Evolutionary conservation across 257 asterid species (phyloP).

Genomic region (Oldenlandia corymbosa): DNA sequence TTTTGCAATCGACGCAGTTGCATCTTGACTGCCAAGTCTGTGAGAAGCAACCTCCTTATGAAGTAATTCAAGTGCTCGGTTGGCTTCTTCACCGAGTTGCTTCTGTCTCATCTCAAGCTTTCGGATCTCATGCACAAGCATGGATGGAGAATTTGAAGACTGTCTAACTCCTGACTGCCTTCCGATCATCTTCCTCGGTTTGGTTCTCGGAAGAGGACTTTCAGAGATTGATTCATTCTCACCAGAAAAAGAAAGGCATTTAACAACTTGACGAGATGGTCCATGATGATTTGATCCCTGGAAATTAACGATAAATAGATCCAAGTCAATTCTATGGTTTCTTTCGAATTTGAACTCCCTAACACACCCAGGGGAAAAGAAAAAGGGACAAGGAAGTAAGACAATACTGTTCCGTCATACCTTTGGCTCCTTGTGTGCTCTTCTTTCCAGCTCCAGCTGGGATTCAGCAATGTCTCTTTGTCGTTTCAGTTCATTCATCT

Average conservation of each 20-base stretch:
- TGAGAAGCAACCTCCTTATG: slow-evolving; percentile 88
- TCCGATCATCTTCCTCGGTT: slow-evolving; percentile 32
- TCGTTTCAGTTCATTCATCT: slow-evolving; percentile 80
- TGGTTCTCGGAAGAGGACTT: slow-evolving; percentile 28
- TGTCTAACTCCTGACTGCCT: slow-evolving; percentile 36
- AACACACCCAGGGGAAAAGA: background rate
- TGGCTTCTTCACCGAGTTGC: slow-evolving; percentile 96
- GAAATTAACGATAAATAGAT: slow-evolving; percentile 14
- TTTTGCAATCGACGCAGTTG: slow-evolving; percentile 68
- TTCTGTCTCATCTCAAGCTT: slow-evolving; percentile 80
- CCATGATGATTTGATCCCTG: slow-evolving; percentile 65
- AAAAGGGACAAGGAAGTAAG: background rate
- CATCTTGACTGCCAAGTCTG: slow-evolving; percentile 58
- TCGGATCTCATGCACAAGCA: slow-evolving; percentile 72
- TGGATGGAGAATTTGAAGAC: slow-evolving; percentile 46
- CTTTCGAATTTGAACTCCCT: background rate
- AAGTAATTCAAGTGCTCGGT: slow-evolving; percentile 81
- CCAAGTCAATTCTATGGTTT: background rate
- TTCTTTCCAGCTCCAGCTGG: slow-evolving; percentile 72
- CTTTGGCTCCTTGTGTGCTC: slow-evolving; percentile 67
- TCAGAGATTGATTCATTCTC: slow-evolving; percentile 36
- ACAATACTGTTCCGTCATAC: slow-evolving; percentile 23
- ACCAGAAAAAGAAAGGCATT: slow-evolving; percentile 55
- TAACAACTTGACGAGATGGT: slow-evolving; percentile 67
- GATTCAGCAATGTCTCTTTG: slow-evolving; percentile 74